A percentile compares a stretch with the other conserved stretches of the same genome.
Conservation (phyloP, 2,329 filamentous ascomycete species). For the Beauveria medogensis region DNA sequence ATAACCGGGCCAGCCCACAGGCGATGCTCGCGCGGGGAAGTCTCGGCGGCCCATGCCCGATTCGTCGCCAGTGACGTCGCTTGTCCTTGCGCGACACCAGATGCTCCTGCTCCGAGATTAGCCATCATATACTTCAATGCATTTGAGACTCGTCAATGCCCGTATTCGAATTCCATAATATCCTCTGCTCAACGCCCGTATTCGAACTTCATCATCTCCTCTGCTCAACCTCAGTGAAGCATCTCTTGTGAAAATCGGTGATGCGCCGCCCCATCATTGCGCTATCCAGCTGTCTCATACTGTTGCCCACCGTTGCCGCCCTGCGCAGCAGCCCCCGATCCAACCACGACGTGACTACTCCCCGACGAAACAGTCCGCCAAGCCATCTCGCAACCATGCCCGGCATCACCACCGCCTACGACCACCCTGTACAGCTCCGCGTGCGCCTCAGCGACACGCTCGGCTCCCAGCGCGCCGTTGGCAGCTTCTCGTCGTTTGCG, state of each 20-base stretch:
- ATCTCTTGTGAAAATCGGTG: not conserved
- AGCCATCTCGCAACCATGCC: slow-evolving; percentile 8
- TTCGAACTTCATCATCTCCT: not conserved
- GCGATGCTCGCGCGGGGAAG: not conserved
- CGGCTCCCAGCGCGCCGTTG: slow-evolving; percentile 67
- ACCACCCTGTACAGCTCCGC: slow-evolving; percentile 29
- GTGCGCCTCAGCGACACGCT: slow-evolving; percentile 80
- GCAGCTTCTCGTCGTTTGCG: slow-evolving; percentile 75
- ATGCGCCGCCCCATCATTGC: slow-evolving; percentile 8
- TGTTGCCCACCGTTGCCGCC: slow-evolving; percentile 4
- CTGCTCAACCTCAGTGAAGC: not conserved
- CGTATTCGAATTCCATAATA: not conserved
- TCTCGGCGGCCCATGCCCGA: slow-evolving; percentile 4
- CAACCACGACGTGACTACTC: not conserved
- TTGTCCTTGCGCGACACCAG: not conserved
- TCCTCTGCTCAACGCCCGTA: not conserved
- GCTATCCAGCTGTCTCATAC: not conserved
- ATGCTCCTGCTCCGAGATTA: not conserved
- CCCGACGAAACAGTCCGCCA: not conserved
- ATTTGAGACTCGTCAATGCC: not conserved
- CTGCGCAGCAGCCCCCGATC: not conserved
- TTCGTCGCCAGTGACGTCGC: slow-evolving; percentile 5
- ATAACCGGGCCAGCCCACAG: not conserved
- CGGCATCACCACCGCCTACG: slow-evolving; percentile 12
- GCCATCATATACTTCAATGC: not conserved